phyloP scores from a whole-genome alignment of 2,329 filamentous ascomycete species.

The Penicillium palitans region DNA sequence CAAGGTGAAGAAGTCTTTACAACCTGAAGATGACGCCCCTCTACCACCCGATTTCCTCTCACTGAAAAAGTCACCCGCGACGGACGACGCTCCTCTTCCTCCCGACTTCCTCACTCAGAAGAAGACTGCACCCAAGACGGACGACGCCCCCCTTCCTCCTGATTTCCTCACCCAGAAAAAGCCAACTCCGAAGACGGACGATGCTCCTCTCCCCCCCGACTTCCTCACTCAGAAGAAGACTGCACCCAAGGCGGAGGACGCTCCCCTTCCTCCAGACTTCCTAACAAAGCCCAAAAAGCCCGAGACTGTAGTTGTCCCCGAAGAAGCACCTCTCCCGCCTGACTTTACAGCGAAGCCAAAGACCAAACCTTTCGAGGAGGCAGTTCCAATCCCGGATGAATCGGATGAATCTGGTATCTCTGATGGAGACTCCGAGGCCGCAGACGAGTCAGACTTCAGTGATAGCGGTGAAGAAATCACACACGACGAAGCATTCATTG shows the following conservation, averaged over 20 bases:
- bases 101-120: constrained; percentile 17
- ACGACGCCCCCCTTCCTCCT: constrained; percentile 21
- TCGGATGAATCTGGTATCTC: constrained; percentile 22
- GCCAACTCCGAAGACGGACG: constrained; percentile 16
- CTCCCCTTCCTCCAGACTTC: constrained; percentile 35
- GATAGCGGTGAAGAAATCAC: constrained; percentile 51
- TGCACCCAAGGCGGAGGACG: not conserved
- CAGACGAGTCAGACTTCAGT: constrained; percentile 45
- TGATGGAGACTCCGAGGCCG: constrained; percentile 34
- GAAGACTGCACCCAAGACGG: not conserved
- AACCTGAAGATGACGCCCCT: constrained; percentile 27
- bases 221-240: constrained; percentile 10
- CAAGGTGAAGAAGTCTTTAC: constrained; percentile 15
- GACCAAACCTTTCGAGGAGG: constrained; percentile 21
- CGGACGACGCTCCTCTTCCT: constrained; percentile 25
- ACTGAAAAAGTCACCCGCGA: not conserved
- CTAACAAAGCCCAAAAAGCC: constrained; percentile 14
- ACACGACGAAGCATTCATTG: constrained; percentile 38
- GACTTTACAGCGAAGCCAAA: constrained; percentile 27
- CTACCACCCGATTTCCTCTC: constrained; percentile 24
- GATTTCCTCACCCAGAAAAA: constrained; percentile 24
- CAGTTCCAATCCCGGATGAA: constrained; percentile 36
- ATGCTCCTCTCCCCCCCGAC: constrained; percentile 29
- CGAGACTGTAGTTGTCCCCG: constrained; percentile 1
- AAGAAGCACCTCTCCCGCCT: constrained; percentile 28